These are phyloP conservation scores for Macadamia tetraphylla DNA, from an alignment of 164 flowering plant species.

Conservation along the genomic window DNA sequence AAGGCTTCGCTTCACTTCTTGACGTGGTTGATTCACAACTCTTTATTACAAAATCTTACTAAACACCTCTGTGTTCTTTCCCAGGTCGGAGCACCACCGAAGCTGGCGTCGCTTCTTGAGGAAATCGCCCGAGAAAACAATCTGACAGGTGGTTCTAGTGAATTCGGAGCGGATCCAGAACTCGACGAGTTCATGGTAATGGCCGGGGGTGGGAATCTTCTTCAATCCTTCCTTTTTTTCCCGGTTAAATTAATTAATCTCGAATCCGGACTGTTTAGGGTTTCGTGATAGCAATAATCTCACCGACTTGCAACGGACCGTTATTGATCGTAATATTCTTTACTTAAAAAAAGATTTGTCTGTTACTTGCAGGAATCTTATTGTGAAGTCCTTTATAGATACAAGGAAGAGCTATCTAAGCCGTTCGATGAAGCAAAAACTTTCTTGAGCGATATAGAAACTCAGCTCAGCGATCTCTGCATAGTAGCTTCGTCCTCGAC, in stretches of 20 bases:
- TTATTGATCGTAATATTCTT: background rate
- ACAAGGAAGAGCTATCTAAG: constrained; percentile 42
- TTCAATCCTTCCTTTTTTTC: no score
- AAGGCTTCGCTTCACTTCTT: no score
- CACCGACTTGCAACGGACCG: no score
- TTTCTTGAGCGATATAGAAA: constrained; percentile 44
- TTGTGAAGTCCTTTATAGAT: constrained; percentile 35
- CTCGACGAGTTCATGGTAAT: constrained; percentile 62
- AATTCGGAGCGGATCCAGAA: constrained; percentile 47
- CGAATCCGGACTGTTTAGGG: no score
- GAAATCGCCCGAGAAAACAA: constrained; percentile 32
- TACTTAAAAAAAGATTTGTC: no score
- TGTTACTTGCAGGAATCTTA: constrained; percentile 38
- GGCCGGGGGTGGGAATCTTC: no score
- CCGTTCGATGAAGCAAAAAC: constrained; percentile 47
- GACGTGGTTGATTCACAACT: no score
- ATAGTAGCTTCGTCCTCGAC: constrained; percentile 20
- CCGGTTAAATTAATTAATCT: no score
- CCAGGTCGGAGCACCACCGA: constrained; percentile 58
- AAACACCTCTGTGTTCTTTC: background rate
- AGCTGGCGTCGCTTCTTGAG: constrained; percentile 38
- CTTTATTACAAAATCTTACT: no score
- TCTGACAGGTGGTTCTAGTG: background rate
- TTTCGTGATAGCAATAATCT: no score
- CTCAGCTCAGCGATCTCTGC: constrained; percentile 43